Evolutionary conservation across 1,284 basidiomycete species (phyloP), one percentile per base, ranked within the genome.

Genomic region (Retiboletus flavoniger): DNA sequence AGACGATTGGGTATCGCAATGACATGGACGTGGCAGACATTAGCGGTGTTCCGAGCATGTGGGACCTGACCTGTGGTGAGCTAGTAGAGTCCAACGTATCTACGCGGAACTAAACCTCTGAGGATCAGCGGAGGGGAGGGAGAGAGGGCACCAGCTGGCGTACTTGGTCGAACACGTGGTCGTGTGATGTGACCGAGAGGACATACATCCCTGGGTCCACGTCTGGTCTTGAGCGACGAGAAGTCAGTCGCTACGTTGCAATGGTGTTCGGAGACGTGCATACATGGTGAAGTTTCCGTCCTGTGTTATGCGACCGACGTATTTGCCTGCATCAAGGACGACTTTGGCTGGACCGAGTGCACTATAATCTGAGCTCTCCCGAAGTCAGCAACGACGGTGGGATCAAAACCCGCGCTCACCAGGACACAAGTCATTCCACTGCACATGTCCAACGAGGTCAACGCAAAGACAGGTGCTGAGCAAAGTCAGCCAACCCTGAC

Each of bases 231-330:
- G 47, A 50, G 43, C 36, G 36, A 49, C 58, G 51, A 46, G 48
- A 50, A 48, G 63, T 59, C 47, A 60, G 55, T 36, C 34, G 49
- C 47, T 40, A 45, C 29, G 32, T 19, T 13, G 45, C 32, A n/a
- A 46, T 8, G 29, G 51, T 32, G 35, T 17, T 47, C 36, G 36
- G 50, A 55, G 44, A 70, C 78, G 58, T 62, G 85, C 88, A 88
- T 87, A 89, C 88, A 91, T 88, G 31, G 74, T 68, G 65, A 91
- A 91, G 46, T 71, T 73, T 36, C 89, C 88, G 62, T 81, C 73
- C 31, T 70, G 72, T 21, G 76, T 77, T 44, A 91, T 70, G 50
- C 80, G 75, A 36, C 78, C 85, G 48, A 69, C 74, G 50, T 77
- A 68, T 51, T 68, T 72, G 7, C 84, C 85, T 53, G 81, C 74